phyloP scores from a whole-genome alignment of 768 basidiomycete species.

The Suillus sp. region DNA sequence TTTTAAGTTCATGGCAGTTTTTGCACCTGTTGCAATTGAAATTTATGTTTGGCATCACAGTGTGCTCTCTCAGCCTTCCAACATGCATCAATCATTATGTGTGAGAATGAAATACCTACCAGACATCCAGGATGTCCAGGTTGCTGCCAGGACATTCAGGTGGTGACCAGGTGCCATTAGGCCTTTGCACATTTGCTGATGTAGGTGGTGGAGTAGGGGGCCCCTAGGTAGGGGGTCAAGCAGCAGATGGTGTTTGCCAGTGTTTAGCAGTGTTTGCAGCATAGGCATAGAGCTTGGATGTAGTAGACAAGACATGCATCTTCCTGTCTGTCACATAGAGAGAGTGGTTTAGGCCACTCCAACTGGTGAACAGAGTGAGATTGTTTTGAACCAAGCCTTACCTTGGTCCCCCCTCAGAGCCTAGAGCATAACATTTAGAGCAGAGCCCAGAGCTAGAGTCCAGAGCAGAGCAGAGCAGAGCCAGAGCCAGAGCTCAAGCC shows the following conservation, averaged over 20 bases:
- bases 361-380: neutral
- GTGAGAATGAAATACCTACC: no score
- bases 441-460: neutral
- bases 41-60: neutral
- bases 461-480: neutral
- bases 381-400: no score
- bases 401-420: no score
- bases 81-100: neutral
- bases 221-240: neutral
- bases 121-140: no score
- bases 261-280: neutral
- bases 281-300: neutral
- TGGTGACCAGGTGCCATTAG: no score
- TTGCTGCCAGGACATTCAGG: no score
- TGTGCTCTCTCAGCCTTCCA: neutral
- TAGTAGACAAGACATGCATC: neutral
- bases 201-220: constrained; percentile 1
- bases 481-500: no score
- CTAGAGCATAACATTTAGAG: neutral
- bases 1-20: neutral
- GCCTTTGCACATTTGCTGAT: no score
- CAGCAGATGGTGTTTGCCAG: no score
- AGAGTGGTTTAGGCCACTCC: neutral
- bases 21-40: neutral
- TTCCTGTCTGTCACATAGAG: no score